Percentiles rank a stretch among this genome's conserved stretches.
These are phyloP conservation scores for Cladorrhinum sp. DNA, from an alignment of 2,329 filamentous ascomycete species.

Conservation along the genomic window DNA sequence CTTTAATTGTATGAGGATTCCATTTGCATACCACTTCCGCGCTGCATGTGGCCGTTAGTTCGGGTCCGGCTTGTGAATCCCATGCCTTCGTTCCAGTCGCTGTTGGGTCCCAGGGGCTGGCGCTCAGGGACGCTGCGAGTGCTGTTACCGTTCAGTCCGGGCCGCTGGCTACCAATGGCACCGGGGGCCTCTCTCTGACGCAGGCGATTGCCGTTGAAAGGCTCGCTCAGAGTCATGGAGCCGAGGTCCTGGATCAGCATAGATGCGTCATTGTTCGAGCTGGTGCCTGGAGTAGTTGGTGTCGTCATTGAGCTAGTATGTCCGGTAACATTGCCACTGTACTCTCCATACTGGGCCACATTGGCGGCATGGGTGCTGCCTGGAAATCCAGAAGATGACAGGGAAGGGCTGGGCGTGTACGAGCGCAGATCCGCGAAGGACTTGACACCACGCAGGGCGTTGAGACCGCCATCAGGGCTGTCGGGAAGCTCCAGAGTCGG, in stretches of 20 bases:
- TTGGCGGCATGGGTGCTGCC: slow-evolving; percentile 29
- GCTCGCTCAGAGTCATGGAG: slow-evolving; percentile 51
- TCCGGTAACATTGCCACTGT: slow-evolving; percentile 36
- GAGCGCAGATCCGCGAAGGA: slow-evolving; percentile 94
- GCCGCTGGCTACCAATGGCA: slow-evolving; percentile 64
- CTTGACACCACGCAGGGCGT: slow-evolving; percentile 88
- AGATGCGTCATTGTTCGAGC: slow-evolving; percentile 29
- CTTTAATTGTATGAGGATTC: background rate
- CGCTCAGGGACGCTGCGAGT: slow-evolving; percentile 53
- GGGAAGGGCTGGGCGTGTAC: slow-evolving; percentile 89
- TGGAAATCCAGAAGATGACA: slow-evolving; percentile 79
- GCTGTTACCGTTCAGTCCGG: slow-evolving; percentile 45
- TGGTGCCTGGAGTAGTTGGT: slow-evolving; percentile 37
- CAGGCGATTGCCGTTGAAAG: slow-evolving; percentile 43
- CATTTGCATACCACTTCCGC: slow-evolving; percentile 57
- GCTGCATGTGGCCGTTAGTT: slow-evolving; percentile 59
- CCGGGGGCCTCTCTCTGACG: slow-evolving; percentile 52
- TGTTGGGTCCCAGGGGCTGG: slow-evolving; percentile 61
- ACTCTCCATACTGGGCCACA: slow-evolving; percentile 45
- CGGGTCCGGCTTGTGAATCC: slow-evolving; percentile 55
- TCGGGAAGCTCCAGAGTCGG: slow-evolving; percentile 87
- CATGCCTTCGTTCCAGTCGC: slow-evolving; percentile 52
- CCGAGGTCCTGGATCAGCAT: slow-evolving; percentile 48
- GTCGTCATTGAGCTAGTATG: slow-evolving; percentile 37
- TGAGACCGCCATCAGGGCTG: slow-evolving; percentile 67